Percentiles rank a stretch among this genome's conserved stretches.
These are phyloP conservation scores for Laburnicola sp. DNA, from an alignment of 2,329 filamentous ascomycete genomes.

Conservation along the genomic window DNA sequence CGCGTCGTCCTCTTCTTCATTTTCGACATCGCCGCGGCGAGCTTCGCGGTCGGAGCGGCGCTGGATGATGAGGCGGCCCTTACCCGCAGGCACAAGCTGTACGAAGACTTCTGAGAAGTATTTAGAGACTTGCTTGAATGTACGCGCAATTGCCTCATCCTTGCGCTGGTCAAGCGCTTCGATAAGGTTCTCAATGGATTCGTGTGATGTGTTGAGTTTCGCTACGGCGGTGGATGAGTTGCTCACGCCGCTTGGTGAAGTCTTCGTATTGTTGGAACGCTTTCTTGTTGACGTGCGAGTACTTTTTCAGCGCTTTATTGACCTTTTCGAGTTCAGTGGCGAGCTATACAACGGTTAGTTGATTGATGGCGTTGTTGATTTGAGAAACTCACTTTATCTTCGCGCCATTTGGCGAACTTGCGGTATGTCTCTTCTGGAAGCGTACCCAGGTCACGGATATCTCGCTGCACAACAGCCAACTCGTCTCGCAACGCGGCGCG, in stretches of 20 bases:
- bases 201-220: slow-evolving; percentile 84
- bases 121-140: slow-evolving; percentile 94
- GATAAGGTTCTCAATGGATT: slow-evolving; percentile 89
- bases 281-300: slow-evolving; percentile 98
- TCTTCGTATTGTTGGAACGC: slow-evolving; percentile 98
- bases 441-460: slow-evolving; percentile 90
- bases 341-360: slow-evolving; percentile 29
- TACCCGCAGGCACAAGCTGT: slow-evolving; percentile 90
- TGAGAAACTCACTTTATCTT: slow-evolving; percentile 65
- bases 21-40: slow-evolving; percentile 67
- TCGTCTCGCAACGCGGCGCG: slow-evolving; percentile 78
- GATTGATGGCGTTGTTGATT: neutral
- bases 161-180: slow-evolving; percentile 91
- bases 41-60: slow-evolving; percentile 78
- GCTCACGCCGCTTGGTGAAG: slow-evolving; percentile 90
- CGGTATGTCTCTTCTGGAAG: slow-evolving; percentile 92
- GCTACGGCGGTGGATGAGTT: slow-evolving; percentile 77
- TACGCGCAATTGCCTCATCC: slow-evolving; percentile 96
- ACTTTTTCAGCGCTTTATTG: slow-evolving; percentile 92
- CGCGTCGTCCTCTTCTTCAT: slow-evolving; percentile 43
- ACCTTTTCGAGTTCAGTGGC: slow-evolving; percentile 76
- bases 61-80: slow-evolving; percentile 90
- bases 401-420: slow-evolving; percentile 82
- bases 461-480: slow-evolving; percentile 78
- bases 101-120: slow-evolving; percentile 94